Evolutionary conservation across 768 basidiomycete genomes (phyloP), one percentile per base, ranked within the genome.

Genomic region (Leccinum imitatum): DNA sequence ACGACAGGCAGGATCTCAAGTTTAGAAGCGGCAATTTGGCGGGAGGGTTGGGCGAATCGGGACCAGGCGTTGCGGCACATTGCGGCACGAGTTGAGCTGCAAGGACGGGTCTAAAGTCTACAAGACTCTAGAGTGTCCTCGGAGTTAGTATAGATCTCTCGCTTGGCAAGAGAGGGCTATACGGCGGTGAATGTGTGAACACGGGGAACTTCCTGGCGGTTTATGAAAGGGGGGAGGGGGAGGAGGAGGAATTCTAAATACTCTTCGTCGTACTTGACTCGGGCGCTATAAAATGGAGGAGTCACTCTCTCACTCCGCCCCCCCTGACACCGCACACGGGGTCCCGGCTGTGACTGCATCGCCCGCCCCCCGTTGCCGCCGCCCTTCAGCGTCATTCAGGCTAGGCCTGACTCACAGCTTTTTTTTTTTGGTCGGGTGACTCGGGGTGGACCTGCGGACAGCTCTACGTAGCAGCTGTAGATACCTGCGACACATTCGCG

Each of bases 121-220:
- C 67, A 67, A 72, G 73, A 69, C 79, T 77, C 75, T 80, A 62
- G 65, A 62, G 65, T 67, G 79, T 71, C 79, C 78, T 74, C 61
- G 50, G n/a, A n/a, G n/a, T n/a, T n/a, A n/a, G 68, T 67, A 63
- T 61, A 65, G 23, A 23, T 23, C 23, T 23, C 23, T 23, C 23
- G 3, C 23, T 23, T 23, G 23, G 23, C 23, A 23, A 23, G 23
- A 23, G 23, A 23, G 23, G 3, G 23, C 64, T 75, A 64, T 63
- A 69, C 62, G 37, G 53, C 5, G n/a, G 31, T 56, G 14, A 33
- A 15, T 6, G 17, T 14, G 17, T 14, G 17, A 37, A n/a, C 8
- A 44, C 15, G 47, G 3, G 6, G 17, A 47, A 25, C 27, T 54
- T 48, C 35, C 55, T 57, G 44, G 68, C 41, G 60, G 56, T 19